phyloP scores from a whole-genome alignment of 176 grass and related monocot genomes.

The Aegilops tauschii region DNA sequence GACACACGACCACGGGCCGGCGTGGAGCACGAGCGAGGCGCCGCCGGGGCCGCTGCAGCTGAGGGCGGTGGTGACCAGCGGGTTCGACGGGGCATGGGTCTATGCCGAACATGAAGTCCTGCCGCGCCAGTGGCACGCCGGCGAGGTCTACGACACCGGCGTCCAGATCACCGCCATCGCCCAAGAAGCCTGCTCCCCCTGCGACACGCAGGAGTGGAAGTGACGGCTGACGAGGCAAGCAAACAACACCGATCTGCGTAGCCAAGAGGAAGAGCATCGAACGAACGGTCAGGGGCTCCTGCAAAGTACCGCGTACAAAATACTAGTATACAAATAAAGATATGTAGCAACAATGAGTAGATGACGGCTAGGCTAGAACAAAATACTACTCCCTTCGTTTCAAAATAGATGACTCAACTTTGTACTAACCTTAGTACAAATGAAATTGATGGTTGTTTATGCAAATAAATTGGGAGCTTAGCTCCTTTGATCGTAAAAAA shows the following conservation, averaged over 20 bases:
- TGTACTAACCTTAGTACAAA: too few species aligned
- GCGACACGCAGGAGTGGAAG: conserved; percentile 65
- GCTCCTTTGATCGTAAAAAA: too few species aligned
- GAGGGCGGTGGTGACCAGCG: conserved; percentile 75
- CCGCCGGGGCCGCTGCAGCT: conserved; percentile 83
- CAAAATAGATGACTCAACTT: too few species aligned
- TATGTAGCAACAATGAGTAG: background rate
- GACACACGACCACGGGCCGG: conserved; percentile 71
- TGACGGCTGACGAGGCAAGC: background rate
- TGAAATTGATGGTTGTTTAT: too few species aligned
- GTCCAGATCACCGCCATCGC: conserved; percentile 66
- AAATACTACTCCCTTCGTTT: too few species aligned
- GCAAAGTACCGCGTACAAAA: too few species aligned
- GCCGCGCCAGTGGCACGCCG: conserved; percentile 48
- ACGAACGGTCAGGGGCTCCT: too few species aligned
- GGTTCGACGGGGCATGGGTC: conserved; percentile 84
- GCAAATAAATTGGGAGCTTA: too few species aligned
- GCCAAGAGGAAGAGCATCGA: too few species aligned
- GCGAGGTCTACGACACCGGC: conserved; percentile 63
- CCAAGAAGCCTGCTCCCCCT: conserved; percentile 64
- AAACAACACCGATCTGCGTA: too few species aligned
- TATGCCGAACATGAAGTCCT: conserved; percentile 58
- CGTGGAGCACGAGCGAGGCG: conserved; percentile 73
- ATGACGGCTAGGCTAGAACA: background rate
- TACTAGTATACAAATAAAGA: too few species aligned